Conservation (phyloP, 352 stramenopile genomes). For the Hyaloperonospora brassicae region DNA sequence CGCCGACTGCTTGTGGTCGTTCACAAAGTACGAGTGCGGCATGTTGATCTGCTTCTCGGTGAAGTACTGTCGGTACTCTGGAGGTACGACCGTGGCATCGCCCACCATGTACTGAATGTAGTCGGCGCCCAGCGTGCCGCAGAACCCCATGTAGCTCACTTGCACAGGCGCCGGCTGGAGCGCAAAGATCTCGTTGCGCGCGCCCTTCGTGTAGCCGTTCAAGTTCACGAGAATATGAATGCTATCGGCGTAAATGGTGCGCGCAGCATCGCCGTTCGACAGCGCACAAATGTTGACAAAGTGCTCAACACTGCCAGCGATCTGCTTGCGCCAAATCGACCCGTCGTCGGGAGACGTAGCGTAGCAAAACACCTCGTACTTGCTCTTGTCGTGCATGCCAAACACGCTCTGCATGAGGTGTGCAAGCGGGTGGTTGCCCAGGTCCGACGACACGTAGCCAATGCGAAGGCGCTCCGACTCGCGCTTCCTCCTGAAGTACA, state of each 20-base stretch:
- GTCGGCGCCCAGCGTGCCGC: constrained; percentile 83
- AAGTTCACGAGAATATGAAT: constrained; percentile 90
- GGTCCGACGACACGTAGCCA: constrained; percentile 87
- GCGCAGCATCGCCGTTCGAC: constrained; percentile 58
- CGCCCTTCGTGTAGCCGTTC: constrained; percentile 91
- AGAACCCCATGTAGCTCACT: constrained; percentile 88
- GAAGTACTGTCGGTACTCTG: constrained; percentile 57
- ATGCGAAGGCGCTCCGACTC: constrained; percentile 68
- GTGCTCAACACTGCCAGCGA: constrained; percentile 80
- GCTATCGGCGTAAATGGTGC: constrained; percentile 72
- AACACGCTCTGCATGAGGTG: constrained; percentile 90
- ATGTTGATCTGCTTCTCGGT: constrained; percentile 88
- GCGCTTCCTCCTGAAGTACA: constrained; percentile 63
- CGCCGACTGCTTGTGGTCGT: constrained; percentile 87
- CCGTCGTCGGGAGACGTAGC: constrained; percentile 68
- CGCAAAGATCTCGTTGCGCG: constrained; percentile 90
- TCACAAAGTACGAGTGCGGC: constrained; percentile 90
- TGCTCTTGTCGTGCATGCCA: constrained; percentile 75
- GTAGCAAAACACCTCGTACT: constrained; percentile 90
- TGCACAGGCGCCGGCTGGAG: constrained; percentile 85
- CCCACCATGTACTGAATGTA: constrained; percentile 92
- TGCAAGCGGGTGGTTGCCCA: constrained; percentile 88
- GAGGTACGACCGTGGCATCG: constrained; percentile 73
- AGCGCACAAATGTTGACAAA: constrained; percentile 78
- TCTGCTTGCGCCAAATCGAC: constrained; percentile 75